These are phyloP conservation scores for Annulohypoxylon moriforme DNA, from an alignment of 495 filamentous ascomycete genomes.

Conservation along the genomic window DNA sequence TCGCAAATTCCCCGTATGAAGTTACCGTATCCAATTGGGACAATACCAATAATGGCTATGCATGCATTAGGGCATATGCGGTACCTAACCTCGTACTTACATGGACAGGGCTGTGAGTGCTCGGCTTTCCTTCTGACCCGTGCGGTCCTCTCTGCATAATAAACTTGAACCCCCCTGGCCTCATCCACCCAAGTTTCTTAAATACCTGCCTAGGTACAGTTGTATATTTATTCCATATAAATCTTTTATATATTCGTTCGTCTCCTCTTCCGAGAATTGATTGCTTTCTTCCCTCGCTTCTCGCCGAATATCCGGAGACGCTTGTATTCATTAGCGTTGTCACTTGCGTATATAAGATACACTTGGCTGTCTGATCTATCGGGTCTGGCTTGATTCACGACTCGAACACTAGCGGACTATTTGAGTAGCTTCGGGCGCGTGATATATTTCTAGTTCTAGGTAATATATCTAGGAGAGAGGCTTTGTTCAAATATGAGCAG, in stretches of 20 bases:
- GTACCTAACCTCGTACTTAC: slow-evolving; percentile 42
- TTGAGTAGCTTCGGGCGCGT: slow-evolving; percentile 43
- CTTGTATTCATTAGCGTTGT: slow-evolving; percentile 25
- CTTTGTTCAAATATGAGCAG: slow-evolving; percentile 47
- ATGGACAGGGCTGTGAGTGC: slow-evolving; percentile 41
- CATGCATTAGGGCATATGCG: slow-evolving; percentile 27
- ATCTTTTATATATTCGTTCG: slow-evolving; percentile 35
- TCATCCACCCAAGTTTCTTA: slow-evolving; percentile 30
- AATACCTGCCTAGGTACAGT: slow-evolving; percentile 15
- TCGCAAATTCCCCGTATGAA: slow-evolving; percentile 3
- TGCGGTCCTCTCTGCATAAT: slow-evolving; percentile 43
- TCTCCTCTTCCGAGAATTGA: slow-evolving; percentile 39
- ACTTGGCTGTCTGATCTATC: slow-evolving; percentile 8
- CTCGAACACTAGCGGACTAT: slow-evolving; percentile 17
- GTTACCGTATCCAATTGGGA: slow-evolving; percentile 17
- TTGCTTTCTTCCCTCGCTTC: slow-evolving; percentile 25
- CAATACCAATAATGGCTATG: slow-evolving; percentile 21
- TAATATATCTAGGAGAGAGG: slow-evolving; percentile 19
- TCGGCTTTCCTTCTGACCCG: slow-evolving; percentile 44
- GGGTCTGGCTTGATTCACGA: slow-evolving; percentile 22
- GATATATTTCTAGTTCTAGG: slow-evolving; percentile 39
- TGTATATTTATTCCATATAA: slow-evolving; percentile 31
- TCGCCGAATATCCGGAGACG: slow-evolving; percentile 38
- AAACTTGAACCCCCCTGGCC: slow-evolving; percentile 39
- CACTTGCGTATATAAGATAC: slow-evolving; percentile 34